phyloP scores from a whole-genome alignment of 345 rosid species.

The Barbarea vulgaris region DNA sequence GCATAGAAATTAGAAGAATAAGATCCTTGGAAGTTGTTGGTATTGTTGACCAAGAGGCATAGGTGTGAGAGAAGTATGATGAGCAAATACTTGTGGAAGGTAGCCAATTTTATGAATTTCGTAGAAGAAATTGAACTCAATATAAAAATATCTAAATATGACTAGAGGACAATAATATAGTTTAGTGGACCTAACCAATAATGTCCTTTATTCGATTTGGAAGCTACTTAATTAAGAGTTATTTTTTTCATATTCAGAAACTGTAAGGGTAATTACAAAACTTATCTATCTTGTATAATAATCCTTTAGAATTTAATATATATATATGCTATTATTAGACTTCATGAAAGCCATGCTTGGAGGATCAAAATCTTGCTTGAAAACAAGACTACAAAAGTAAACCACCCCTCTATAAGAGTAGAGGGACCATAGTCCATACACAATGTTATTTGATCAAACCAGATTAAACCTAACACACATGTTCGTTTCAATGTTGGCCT shows the following conservation, averaged over 20 bases:
- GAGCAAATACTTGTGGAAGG: conserved; percentile 25
- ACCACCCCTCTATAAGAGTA: not conserved
- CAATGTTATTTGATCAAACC: not conserved
- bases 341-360: not conserved
- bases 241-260: not conserved
- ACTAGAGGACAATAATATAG: conserved; percentile 28
- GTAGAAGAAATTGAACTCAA: conserved; percentile 6
- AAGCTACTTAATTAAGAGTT: not conserved
- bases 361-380: not conserved
- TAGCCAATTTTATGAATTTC: conserved; percentile 11
- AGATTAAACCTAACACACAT: not conserved
- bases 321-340: not conserved
- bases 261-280: not conserved
- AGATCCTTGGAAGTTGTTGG: conserved; percentile 23
- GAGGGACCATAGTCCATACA: not conserved
- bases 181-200: conserved; percentile 38
- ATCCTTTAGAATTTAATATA: not conserved
- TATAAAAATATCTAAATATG: not conserved
- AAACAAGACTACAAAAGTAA: not conserved
- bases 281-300: not conserved
- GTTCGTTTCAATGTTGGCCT: not conserved
- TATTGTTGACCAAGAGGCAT: conserved; percentile 33
- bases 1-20: conserved; percentile 10
- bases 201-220: not conserved
- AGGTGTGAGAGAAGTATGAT: conserved; percentile 21